These are phyloP conservation scores for Dinochytrium kinnereticum DNA, from an alignment of 371 early-diverging fungal species.

Conservation along the genomic window DNA sequence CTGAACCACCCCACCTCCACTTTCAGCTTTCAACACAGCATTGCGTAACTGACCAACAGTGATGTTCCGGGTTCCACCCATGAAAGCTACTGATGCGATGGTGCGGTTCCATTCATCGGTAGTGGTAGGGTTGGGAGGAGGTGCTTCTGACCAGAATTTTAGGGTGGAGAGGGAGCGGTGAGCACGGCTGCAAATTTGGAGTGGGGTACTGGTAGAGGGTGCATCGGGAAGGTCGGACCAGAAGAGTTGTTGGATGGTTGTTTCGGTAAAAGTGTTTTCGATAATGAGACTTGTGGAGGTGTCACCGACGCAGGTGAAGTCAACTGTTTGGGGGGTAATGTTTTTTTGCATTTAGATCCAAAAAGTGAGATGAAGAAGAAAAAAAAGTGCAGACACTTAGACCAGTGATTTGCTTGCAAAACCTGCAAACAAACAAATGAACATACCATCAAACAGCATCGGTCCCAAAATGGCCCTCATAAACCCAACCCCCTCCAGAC, in stretches of 20 bases:
- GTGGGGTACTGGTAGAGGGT: neutral
- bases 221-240: neutral
- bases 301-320: neutral
- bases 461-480: slow-evolving; percentile 2
- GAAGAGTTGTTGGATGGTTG: neutral
- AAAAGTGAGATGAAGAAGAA: neutral
- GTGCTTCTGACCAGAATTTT: neutral
- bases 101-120: neutral
- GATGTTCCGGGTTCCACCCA: neutral
- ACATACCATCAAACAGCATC: slow-evolving; percentile 1
- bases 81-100: neutral
- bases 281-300: neutral
- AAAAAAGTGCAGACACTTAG: neutral
- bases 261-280: neutral
- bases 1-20: neutral
- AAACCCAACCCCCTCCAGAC: neutral
- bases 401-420: too few species aligned
- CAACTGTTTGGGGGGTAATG: neutral
- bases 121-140: neutral
- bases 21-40: neutral
- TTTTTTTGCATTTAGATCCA: too few species aligned
- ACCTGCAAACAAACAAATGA: too few species aligned
- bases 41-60: neutral
- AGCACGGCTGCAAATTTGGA: neutral
- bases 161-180: neutral